Evolutionary conservation across 805 yeast genomes (phyloP).

Genomic region (Candida nonsorbophila): DNA sequence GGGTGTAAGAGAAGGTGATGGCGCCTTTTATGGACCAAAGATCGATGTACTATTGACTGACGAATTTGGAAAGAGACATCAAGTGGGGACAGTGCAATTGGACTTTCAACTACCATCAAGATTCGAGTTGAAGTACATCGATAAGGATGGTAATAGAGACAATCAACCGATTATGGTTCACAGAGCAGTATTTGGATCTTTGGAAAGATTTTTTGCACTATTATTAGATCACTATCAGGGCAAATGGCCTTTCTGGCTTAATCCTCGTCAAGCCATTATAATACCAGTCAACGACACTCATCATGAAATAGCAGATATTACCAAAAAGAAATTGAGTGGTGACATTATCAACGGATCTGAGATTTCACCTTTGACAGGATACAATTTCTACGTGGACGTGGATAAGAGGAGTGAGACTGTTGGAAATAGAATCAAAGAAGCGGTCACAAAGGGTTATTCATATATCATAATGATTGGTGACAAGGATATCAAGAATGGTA

Average conservation of each 20-base stretch:
- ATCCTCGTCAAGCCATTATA: slow-evolving; percentile 83
- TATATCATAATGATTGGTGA: slow-evolving; percentile 87
- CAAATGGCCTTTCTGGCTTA: slow-evolving; percentile 97
- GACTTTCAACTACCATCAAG: slow-evolving; percentile 92
- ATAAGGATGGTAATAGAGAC: slow-evolving; percentile 41
- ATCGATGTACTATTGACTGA: slow-evolving; percentile 84
- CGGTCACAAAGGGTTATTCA: slow-evolving; percentile 66
- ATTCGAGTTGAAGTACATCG: slow-evolving; percentile 66
- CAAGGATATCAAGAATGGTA: slow-evolving; percentile 58
- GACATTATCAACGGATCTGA: slow-evolving; percentile 26
- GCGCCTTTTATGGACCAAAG: slow-evolving; percentile 96
- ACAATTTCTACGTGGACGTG: slow-evolving; percentile 68
- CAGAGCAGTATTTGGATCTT: slow-evolving; percentile 91
- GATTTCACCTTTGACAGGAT: slow-evolving; percentile 53
- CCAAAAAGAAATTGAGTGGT: slow-evolving; percentile 44
- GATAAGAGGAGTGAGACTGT: slow-evolving; percentile 74
- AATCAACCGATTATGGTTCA: slow-evolving; percentile 91
- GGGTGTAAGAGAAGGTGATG: slow-evolving; percentile 85
- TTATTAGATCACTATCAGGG: slow-evolving; percentile 87
- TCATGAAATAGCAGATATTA: slow-evolving; percentile 44
- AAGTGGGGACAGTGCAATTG: slow-evolving; percentile 91
- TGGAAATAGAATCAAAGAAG: slow-evolving; percentile 76
- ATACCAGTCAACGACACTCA: slow-evolving; percentile 74
- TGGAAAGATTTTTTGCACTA: slow-evolving; percentile 89
- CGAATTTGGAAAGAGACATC: slow-evolving; percentile 75